These are phyloP conservation scores for Herpetomonas samuelpessoai DNA, from an alignment of 208 protist genomes.

Conservation along the genomic window DNA sequence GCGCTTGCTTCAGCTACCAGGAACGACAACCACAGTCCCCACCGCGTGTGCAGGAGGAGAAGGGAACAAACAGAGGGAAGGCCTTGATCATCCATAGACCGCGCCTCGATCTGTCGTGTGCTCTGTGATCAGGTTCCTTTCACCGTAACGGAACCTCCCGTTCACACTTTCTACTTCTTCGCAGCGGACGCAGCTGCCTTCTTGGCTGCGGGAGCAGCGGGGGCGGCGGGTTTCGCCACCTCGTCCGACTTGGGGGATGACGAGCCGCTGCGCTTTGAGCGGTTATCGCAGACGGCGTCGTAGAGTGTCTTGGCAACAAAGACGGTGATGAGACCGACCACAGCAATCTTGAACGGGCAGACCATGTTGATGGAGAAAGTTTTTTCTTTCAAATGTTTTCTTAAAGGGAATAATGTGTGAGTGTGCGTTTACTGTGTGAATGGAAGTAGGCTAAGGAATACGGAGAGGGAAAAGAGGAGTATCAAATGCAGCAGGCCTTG, in stretches of 20 bases:
- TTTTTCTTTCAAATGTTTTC: background rate
- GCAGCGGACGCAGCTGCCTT: no score
- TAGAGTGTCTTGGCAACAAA: slow-evolving; percentile 29
- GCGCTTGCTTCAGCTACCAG: no score
- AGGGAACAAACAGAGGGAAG: background rate
- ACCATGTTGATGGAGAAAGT: slow-evolving; percentile 11
- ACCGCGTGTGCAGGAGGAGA: no score
- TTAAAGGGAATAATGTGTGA: background rate
- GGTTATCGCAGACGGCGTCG: slow-evolving; percentile 21
- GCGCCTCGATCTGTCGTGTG: no score
- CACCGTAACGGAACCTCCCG: no score
- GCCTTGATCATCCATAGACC: no score
- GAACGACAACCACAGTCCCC: no score
- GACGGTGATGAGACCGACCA: slow-evolving; percentile 27
- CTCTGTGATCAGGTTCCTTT: no score
- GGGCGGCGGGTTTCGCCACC: background rate
- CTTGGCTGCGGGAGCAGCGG: no score
- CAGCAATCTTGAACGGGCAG: slow-evolving; percentile 39
- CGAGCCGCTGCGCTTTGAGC: background rate
- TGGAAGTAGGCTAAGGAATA: background rate
- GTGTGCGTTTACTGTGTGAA: background rate
- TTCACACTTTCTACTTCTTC: no score
- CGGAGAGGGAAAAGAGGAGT: no score
- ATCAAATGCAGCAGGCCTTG: no score
- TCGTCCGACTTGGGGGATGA: background rate